Conservation (phyloP, 768 basidiomycete species). For the Serendipita sp. region DNA sequence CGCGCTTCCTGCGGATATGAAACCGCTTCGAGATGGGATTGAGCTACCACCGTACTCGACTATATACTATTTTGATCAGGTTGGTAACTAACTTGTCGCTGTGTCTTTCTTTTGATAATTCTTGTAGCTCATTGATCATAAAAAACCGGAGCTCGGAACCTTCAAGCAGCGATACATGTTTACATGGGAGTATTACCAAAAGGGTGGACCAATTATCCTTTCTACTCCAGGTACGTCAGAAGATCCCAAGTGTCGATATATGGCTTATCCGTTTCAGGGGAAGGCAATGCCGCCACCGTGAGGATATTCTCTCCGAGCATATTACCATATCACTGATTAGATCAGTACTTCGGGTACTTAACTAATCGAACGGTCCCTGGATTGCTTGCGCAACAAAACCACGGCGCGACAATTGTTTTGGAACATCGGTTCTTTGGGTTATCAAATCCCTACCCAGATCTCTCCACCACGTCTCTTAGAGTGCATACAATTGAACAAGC, state of each 20-base stretch:
- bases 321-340: not conserved
- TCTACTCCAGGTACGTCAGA: conserved; percentile 31
- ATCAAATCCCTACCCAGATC: conserved; percentile 53
- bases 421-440: conserved; percentile 64
- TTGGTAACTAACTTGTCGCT: conserved; percentile 11
- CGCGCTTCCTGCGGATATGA: not conserved
- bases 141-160: conserved; percentile 45
- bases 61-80: conserved; percentile 38
- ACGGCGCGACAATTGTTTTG: conserved; percentile 9
- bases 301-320: not conserved
- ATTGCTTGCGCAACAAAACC: conserved; percentile 8
- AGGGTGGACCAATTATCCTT: conserved; percentile 42
- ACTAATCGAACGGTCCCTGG: conserved; percentile 27
- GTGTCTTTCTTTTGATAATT: not conserved
- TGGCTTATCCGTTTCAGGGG: not conserved
- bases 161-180: conserved; percentile 65
- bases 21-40: conserved; percentile 4
- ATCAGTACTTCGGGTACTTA: conserved; percentile 31
- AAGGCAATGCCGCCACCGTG: not conserved
- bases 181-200: conserved; percentile 26
- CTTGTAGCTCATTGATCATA: conserved; percentile 29
- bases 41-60: conserved; percentile 20
- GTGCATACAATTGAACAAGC: conserved; percentile 58
- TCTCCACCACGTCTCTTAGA: conserved; percentile 39
- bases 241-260: not conserved